phyloP scores from a whole-genome alignment of 23 red algal genomes.

The Pyropia yezoensis region DNA sequence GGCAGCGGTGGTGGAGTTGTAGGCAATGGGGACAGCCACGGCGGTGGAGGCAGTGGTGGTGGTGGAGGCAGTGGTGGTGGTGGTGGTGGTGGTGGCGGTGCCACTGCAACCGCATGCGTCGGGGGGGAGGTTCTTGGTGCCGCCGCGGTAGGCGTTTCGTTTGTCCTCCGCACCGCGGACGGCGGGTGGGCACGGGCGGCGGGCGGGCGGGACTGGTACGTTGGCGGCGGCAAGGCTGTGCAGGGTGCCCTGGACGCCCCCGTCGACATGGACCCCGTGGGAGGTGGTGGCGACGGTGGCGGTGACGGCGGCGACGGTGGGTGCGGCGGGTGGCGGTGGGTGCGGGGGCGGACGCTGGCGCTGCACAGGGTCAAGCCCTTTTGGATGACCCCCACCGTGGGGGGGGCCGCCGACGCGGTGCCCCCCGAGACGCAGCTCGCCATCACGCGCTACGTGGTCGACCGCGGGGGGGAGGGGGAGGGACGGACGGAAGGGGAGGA shows the following conservation, averaged over 20 bases:
- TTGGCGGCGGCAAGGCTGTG: slow-evolving; percentile 7
- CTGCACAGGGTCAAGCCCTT: slow-evolving; percentile 44
- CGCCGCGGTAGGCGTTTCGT: slow-evolving; percentile 13
- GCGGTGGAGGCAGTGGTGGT: no score
- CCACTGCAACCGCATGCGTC: no score
- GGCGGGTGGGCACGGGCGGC: slow-evolving; percentile 7
- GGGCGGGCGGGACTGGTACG: slow-evolving; percentile 29
- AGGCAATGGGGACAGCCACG: no score
- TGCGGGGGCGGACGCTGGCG: slow-evolving; percentile 5
- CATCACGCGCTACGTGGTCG: neutral
- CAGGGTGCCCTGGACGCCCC: slow-evolving; percentile 27
- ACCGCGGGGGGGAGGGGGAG: no score
- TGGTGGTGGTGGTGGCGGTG: no score
- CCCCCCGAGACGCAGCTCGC: slow-evolving; percentile 35
- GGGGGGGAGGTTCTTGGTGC: no score
- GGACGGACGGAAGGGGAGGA: neutral
- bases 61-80: no score
- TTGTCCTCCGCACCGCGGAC: slow-evolving; percentile 29
- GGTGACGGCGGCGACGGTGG: neutral
- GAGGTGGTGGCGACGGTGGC: no score
- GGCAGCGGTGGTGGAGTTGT: no score
- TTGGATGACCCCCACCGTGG: slow-evolving; percentile 29
- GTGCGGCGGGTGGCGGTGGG: neutral
- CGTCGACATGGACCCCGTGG: neutral
- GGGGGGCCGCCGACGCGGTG: neutral